A percentile compares a stretch with the other conserved stretches of the same genome.
These are phyloP conservation scores for Pneumocystis sp. DNA, from an alignment of 1,139 yeast species.

Conservation along the genomic window DNA sequence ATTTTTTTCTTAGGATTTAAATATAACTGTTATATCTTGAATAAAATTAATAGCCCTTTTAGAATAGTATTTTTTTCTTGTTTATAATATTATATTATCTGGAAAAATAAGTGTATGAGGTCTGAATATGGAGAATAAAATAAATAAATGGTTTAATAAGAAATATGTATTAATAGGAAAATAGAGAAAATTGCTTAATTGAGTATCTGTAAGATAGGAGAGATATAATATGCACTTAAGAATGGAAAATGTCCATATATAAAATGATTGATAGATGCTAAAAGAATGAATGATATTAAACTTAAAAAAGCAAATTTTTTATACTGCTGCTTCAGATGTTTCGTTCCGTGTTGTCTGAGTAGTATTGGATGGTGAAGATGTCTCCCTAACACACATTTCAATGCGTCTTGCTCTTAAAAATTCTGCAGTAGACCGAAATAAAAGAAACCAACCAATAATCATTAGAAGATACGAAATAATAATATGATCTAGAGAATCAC, in stretches of 20 bases:
- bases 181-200: background rate
- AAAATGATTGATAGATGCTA: background rate
- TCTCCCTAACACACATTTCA: conserved; percentile 43
- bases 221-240: background rate
- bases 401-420: conserved; percentile 61
- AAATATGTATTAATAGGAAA: background rate
- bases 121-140: too few species aligned
- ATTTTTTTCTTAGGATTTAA: too few species aligned
- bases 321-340: conserved; percentile 7
- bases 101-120: too few species aligned
- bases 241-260: background rate
- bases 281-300: background rate
- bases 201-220: background rate
- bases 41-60: too few species aligned
- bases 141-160: background rate
- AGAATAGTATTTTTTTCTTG: too few species aligned
- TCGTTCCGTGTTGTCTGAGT: conserved; percentile 5
- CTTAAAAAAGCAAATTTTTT: background rate
- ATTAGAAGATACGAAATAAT: conserved; percentile 41
- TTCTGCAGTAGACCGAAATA: conserved; percentile 53
- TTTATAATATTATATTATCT: too few species aligned
- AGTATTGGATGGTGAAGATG: conserved; percentile 11
- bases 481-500: background rate
- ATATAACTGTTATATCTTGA: too few species aligned
- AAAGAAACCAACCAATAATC: conserved; percentile 51